Percentiles rank a stretch among this genome's conserved stretches.
phyloP scores from a whole-genome alignment of 2,329 filamentous ascomycete genomes.

The Verticillium nubilum region DNA sequence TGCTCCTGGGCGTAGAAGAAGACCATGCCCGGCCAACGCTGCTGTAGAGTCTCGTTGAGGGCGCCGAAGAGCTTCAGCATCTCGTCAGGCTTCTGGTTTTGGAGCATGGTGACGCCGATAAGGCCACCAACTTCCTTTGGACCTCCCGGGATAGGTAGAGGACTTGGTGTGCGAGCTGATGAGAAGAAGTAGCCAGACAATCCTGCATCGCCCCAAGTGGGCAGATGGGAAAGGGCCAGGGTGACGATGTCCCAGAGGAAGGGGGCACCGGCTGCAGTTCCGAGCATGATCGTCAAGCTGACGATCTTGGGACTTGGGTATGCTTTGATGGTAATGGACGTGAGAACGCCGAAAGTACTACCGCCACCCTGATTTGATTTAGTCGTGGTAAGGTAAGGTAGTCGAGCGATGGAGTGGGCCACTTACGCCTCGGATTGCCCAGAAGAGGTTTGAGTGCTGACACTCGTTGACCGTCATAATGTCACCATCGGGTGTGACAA shows the following conservation, averaged over 20 bases:
- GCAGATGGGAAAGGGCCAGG: slow-evolving; percentile 29
- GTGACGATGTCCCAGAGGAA: slow-evolving; percentile 23
- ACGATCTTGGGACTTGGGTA: slow-evolving; percentile 32
- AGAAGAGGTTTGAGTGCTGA: slow-evolving; percentile 54
- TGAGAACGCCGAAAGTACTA: slow-evolving; percentile 55
- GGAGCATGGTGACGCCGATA: slow-evolving; percentile 75
- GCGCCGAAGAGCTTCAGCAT: slow-evolving; percentile 24
- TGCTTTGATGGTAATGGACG: slow-evolving; percentile 49
- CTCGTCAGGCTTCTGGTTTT: slow-evolving; percentile 13
- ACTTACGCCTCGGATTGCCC: slow-evolving; percentile 54
- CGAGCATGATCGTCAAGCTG: slow-evolving; percentile 15
- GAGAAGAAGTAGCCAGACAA: slow-evolving; percentile 40
- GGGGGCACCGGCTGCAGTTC: slow-evolving; percentile 20
- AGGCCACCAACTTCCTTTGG: slow-evolving; percentile 45
- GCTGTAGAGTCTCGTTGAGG: slow-evolving; percentile 29
- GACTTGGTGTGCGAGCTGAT: slow-evolving; percentile 27
- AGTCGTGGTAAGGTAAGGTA: no score
- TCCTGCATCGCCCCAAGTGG: slow-evolving; percentile 42
- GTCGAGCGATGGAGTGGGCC: neutral
- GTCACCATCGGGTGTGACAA: slow-evolving; percentile 47
- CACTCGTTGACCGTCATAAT: slow-evolving; percentile 45
- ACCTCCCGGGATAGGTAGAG: slow-evolving; percentile 24
- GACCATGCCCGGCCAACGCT: slow-evolving; percentile 28
- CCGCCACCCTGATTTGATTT: slow-evolving; percentile 42
- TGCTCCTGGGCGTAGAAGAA: slow-evolving; percentile 1